A percentile compares a stretch with the other conserved stretches of the same genome.
Conservation (phyloP, 495 filamentous ascomycete genomes). For the Aspergillus bertholletiae region DNA sequence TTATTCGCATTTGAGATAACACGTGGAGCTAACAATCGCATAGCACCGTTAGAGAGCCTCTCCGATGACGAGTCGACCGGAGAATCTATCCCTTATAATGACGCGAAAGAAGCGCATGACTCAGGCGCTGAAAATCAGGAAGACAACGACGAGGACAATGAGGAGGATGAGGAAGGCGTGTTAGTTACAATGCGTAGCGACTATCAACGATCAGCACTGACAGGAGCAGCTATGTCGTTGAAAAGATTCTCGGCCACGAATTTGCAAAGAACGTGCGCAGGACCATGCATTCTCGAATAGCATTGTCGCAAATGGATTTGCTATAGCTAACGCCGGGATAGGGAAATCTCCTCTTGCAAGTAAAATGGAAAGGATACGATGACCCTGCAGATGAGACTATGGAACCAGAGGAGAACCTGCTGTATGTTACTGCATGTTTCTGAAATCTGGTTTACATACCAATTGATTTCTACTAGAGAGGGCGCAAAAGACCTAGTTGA, state of each 20-base stretch:
- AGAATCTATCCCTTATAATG: slow-evolving; percentile 38
- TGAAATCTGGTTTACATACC: slow-evolving; percentile 6
- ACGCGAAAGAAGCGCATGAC: slow-evolving; percentile 23
- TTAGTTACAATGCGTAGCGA: slow-evolving; percentile 20
- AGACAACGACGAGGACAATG: slow-evolving; percentile 37
- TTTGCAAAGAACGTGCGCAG: slow-evolving; percentile 36
- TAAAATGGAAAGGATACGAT: slow-evolving; percentile 65
- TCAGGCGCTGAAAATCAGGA: slow-evolving; percentile 30
- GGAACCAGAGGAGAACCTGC: slow-evolving; percentile 57
- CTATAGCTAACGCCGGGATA: slow-evolving; percentile 21
- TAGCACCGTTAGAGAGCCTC: slow-evolving; percentile 37
- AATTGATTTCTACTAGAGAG: slow-evolving; percentile 29
- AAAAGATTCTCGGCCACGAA: slow-evolving; percentile 51
- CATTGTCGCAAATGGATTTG: neutral
- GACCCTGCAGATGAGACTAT: slow-evolving; percentile 52
- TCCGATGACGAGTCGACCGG: slow-evolving; percentile 46
- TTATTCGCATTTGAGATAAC: slow-evolving; percentile 7
- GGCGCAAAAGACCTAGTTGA: slow-evolving; percentile 51
- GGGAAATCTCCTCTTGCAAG: slow-evolving; percentile 43
- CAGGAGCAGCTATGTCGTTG: slow-evolving; percentile 53
- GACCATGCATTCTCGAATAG: neutral
- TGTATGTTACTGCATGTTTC: slow-evolving; percentile 26
- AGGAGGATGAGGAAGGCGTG: slow-evolving; percentile 41
- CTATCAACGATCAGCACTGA: slow-evolving; percentile 24
- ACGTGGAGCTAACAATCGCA: slow-evolving; percentile 10